These are phyloP conservation scores for Sporothrix sp. DNA, from an alignment of 2,329 filamentous ascomycete genomes.

Conservation along the genomic window DNA sequence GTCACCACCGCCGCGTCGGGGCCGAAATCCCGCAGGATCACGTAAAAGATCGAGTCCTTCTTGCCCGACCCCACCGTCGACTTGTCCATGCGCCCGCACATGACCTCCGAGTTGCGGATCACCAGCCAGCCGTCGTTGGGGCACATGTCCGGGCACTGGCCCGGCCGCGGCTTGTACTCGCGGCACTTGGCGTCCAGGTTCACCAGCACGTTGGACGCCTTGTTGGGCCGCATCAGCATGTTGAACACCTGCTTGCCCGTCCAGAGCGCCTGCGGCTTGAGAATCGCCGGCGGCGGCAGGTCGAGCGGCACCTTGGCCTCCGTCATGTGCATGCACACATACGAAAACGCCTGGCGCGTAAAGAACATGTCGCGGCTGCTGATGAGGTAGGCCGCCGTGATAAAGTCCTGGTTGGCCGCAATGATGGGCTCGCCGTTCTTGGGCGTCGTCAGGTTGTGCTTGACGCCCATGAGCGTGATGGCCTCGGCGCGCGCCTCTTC, in stretches of 20 bases:
- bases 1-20: slow-evolving; percentile 77
- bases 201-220: slow-evolving; percentile 67
- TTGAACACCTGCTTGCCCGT: slow-evolving; percentile 94
- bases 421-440: slow-evolving; percentile 98
- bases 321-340: slow-evolving; percentile 82
- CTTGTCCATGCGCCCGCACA: slow-evolving; percentile 98
- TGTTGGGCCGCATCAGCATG: slow-evolving; percentile 74
- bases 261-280: slow-evolving; percentile 82
- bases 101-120: slow-evolving; percentile 90
- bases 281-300: slow-evolving; percentile 73
- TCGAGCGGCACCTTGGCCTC: slow-evolving; percentile 68
- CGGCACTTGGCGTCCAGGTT: slow-evolving; percentile 91
- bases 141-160: slow-evolving; percentile 59
- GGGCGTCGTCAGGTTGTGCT: slow-evolving; percentile 88
- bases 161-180: slow-evolving; percentile 58
- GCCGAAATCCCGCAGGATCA: slow-evolving; percentile 90
- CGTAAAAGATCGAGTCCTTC: slow-evolving; percentile 95
- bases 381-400: slow-evolving; percentile 84
- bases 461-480: slow-evolving; percentile 94
- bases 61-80: slow-evolving; percentile 93
- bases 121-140: slow-evolving; percentile 85
- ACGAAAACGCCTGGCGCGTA: slow-evolving; percentile 77
- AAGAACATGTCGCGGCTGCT: slow-evolving; percentile 92
- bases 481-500: slow-evolving; percentile 94
- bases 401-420: slow-evolving; percentile 98